Conservation (phyloP, 306 rosid genomes). For the Cucurbita argyrosperma region DNA sequence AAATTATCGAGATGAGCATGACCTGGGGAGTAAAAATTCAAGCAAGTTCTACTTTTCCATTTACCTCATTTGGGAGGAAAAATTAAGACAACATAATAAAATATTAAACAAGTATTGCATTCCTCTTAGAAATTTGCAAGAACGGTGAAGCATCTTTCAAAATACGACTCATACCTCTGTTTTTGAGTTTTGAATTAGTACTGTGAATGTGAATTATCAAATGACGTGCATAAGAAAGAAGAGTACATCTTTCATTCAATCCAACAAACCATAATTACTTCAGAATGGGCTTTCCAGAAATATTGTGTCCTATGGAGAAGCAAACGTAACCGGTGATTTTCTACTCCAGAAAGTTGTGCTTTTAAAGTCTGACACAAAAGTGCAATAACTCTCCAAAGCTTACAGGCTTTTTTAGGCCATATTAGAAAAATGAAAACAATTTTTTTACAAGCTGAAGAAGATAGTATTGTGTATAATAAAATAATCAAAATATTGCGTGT, state of each 20-base stretch:
- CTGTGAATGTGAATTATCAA: background rate
- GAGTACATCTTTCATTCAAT: background rate
- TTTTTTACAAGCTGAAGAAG: background rate
- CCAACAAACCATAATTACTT: background rate
- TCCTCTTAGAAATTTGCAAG: conserved; percentile 1
- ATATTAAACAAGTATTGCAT: background rate
- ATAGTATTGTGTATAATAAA: background rate
- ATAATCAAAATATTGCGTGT: background rate
- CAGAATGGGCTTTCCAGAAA: background rate
- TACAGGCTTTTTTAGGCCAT: background rate
- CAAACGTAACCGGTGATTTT: background rate
- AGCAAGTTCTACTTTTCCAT: background rate
- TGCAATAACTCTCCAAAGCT: background rate
- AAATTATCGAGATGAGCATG: conserved; percentile 13
- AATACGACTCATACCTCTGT: background rate
- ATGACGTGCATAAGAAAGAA: background rate
- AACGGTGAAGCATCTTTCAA: background rate
- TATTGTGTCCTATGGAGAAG: background rate
- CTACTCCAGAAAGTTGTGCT: background rate
- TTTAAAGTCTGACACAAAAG: background rate
- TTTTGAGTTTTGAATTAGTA: background rate
- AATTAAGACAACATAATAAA: background rate
- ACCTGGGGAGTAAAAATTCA: background rate
- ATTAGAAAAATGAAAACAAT: background rate
- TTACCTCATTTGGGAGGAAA: background rate